Evolutionary conservation across 2,329 filamentous ascomycete species (phyloP).

Genomic region (Tolypocladium capitatum): DNA sequence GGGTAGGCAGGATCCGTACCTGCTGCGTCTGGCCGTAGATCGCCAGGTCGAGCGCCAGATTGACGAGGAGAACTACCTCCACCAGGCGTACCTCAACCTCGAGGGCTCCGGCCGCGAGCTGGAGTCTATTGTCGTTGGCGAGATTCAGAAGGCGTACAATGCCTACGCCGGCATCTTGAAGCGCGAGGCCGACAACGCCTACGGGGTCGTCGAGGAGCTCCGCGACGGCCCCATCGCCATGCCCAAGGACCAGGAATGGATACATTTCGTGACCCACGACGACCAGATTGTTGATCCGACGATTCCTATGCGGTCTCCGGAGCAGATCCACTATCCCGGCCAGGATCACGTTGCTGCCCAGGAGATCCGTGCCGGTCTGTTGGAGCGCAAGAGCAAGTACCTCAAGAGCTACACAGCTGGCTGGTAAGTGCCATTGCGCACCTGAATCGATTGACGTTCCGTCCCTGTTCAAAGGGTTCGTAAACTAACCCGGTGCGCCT

Average conservation of each 20-base stretch:
- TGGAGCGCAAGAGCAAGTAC: constrained; percentile 98
- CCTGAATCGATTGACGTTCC: background rate
- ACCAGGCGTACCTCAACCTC: constrained; percentile 88
- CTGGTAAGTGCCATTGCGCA: constrained; percentile 47
- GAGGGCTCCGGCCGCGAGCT: constrained; percentile 90
- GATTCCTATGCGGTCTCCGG: constrained; percentile 60
- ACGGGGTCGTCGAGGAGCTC: constrained; percentile 66
- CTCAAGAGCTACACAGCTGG: constrained; percentile 93
- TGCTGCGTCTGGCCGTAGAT: constrained; percentile 75
- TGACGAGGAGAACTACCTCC: constrained; percentile 93
- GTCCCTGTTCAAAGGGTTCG: background rate
- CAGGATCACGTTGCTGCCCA: constrained; percentile 69
- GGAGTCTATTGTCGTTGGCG: constrained; percentile 89
- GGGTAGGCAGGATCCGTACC: constrained; percentile 84
- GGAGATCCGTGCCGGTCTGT: constrained; percentile 78
- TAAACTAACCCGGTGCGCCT: background rate
- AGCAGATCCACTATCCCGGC: constrained; percentile 84
- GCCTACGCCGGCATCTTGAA: constrained; percentile 85
- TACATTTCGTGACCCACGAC: constrained; percentile 64
- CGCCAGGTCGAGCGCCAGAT: constrained; percentile 84
- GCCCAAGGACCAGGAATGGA: constrained; percentile 90
- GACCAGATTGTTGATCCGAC: constrained; percentile 79
- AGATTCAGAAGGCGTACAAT: constrained; percentile 97
- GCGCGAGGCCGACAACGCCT: constrained; percentile 74
- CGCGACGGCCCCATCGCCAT: constrained; percentile 79